Evolutionary conservation across 1,284 basidiomycete genomes (phyloP), one percentile per base, ranked within the genome.

Genomic region (Mycena sp.): DNA sequence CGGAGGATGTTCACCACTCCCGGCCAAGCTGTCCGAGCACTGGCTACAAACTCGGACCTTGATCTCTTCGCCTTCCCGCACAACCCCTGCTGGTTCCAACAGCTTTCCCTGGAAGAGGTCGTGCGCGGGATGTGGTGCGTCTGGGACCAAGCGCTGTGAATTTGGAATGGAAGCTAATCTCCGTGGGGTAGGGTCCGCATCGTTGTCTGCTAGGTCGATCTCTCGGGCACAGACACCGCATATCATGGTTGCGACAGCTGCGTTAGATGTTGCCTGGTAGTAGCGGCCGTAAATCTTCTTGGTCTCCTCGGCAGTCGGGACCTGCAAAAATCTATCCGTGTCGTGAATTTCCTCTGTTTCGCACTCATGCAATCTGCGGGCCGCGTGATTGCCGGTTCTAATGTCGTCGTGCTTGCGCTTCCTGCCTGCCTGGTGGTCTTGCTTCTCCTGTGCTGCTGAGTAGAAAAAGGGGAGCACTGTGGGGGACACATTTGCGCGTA

Each of bases 191-290:
- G 14, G 21, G 14, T 54, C 52, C 4, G 54, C 53, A 4, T 53
- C 23, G 23, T n/a, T n/a, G n/a, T n/a, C n/a, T n/a, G n/a, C 17
- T 28, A 50, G 19, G 16, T 57, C 44, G 14, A 65, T 25, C 35
- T 70, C 69, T 37, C 64, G 50, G 6, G 45, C 66, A 48, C 69
- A 70, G 1, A 69, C 63, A 0, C 37, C 68, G 54, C 72, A 73
- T 25, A 72, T 58, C 10, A 38, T 46, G 17, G 48, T 54, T 16
- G 43, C 40, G 1, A 72, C 25, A 6, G 65, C 65, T 19, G 44
- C 48, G 43, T 69, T 67, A 9, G 66, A 69, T 16, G 70, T 72
- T 4, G 69, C 65, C 6, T 63, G n/a, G 43, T 71, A 69, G 50
- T 70, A 72, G 5, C 21, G 37, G 2, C 51, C 16, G 45, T 72